Percentiles rank a stretch among this genome's conserved stretches.
Conservation (phyloP, 139 green algal species). For the Chlorella sp. region DNA sequence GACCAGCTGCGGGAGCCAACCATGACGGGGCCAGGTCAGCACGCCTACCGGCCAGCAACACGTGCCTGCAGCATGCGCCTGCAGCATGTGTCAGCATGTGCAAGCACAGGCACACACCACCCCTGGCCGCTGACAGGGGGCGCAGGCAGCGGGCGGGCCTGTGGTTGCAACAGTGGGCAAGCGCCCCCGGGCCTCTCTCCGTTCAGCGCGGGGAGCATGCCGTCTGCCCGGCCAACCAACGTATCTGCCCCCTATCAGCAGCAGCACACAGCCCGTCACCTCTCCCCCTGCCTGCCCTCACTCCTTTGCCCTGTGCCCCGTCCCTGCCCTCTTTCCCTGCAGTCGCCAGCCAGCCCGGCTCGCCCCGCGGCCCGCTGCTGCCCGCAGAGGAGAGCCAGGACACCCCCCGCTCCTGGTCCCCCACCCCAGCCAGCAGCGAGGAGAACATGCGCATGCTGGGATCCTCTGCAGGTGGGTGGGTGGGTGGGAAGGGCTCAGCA, state of each 20-base stretch:
- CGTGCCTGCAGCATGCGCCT: no score
- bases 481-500: background rate
- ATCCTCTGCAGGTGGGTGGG: background rate
- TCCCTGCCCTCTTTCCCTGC: background rate
- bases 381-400: constrained; percentile 29
- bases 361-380: constrained; percentile 16
- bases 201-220: no score
- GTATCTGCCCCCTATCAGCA: no score
- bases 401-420: constrained; percentile 21
- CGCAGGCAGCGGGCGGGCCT: background rate
- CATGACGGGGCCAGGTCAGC: background rate
- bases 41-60: no score
- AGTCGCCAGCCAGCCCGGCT: background rate
- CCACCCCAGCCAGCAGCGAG: background rate
- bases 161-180: no score
- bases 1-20: constrained; percentile 71
- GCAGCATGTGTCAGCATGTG: no score
- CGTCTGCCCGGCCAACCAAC: no score
- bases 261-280: no score
- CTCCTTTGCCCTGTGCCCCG: background rate
- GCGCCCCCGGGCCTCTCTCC: no score
- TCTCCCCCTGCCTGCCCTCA: background rate
- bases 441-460: constrained; percentile 1
- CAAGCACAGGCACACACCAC: no score
- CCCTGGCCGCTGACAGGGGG: no score